These are phyloP conservation scores for Coemansia sp. DNA, from an alignment of 192 early-diverging fungal species.

Conservation along the genomic window DNA sequence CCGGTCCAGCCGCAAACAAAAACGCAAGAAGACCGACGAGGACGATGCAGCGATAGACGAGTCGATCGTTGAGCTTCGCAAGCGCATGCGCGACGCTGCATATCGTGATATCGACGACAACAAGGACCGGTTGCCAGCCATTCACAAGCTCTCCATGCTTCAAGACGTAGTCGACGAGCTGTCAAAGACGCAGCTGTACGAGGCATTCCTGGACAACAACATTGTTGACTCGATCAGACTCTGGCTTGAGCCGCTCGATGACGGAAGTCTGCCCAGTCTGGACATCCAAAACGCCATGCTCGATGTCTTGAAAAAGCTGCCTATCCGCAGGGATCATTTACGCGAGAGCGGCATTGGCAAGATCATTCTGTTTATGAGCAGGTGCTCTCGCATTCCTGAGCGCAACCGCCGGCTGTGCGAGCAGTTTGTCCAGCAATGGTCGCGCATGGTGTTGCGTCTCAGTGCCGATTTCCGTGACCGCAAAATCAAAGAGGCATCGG, in stretches of 20 bases:
- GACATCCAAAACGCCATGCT: constrained; percentile 86
- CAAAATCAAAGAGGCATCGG: constrained; percentile 28
- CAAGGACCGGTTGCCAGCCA: constrained; percentile 52
- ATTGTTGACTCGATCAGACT: constrained; percentile 80
- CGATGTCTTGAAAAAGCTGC: constrained; percentile 67
- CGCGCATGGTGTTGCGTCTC: constrained; percentile 77
- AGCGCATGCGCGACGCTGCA: constrained; percentile 55
- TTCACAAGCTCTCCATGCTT: constrained; percentile 56
- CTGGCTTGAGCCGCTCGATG: constrained; percentile 90
- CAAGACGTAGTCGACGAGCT: constrained; percentile 47
- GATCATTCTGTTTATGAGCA: constrained; percentile 87
- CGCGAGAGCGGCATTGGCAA: constrained; percentile 81
- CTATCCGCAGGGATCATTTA: constrained; percentile 73
- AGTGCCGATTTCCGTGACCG: constrained; percentile 71
- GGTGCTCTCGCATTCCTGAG: constrained; percentile 74
- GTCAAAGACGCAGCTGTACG: constrained; percentile 60
- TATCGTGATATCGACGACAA: constrained; percentile 55
- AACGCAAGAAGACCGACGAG: constrained; percentile 53
- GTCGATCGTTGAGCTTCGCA: constrained; percentile 45
- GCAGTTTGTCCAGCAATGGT: constrained; percentile 81
- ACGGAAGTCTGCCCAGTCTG: constrained; percentile 84
- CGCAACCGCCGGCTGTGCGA: constrained; percentile 70
- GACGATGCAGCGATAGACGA: constrained; percentile 53
- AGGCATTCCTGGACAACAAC: constrained; percentile 78
- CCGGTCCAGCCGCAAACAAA: constrained; percentile 35